Conservation (phyloP, 768 basidiomycete genomes). For the Kockovaella imperatae region DNA sequence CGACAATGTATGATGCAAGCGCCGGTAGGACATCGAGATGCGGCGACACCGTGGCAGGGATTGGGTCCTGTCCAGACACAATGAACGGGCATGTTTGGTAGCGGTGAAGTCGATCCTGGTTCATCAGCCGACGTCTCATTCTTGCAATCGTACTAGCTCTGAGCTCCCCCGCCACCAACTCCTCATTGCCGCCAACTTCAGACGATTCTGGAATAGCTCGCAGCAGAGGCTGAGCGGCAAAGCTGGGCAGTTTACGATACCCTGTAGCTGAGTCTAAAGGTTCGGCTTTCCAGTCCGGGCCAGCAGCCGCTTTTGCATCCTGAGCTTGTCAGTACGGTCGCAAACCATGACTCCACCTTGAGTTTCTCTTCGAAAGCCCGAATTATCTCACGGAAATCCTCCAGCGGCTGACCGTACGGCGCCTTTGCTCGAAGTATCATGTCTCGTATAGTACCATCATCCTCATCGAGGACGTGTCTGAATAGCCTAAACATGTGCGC, state of each 20-base stretch:
- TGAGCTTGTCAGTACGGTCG: neutral
- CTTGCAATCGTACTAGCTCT: constrained; percentile 4
- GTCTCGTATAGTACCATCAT: constrained; percentile 68
- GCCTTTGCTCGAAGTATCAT: constrained; percentile 49
- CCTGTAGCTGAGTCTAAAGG: constrained; percentile 53
- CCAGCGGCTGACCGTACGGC: constrained; percentile 33
- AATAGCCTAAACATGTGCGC: constrained; percentile 90
- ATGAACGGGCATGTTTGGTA: neutral
- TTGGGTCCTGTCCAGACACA: neutral
- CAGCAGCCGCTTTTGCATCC: constrained; percentile 11
- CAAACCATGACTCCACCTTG: constrained; percentile 48
- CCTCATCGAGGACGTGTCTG: constrained; percentile 60
- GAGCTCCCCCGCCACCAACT: constrained; percentile 6
- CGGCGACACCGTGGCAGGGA: constrained; percentile 29
- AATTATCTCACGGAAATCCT: constrained; percentile 53
- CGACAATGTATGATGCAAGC: constrained; percentile 43
- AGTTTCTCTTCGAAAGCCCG: constrained; percentile 57
- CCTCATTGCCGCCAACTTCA: constrained; percentile 16
- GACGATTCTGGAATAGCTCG: constrained; percentile 45
- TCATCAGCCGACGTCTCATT: too few relatives aligned
- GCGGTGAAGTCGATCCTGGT: constrained; percentile 1
- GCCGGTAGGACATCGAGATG: constrained; percentile 29
- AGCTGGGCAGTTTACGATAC: constrained; percentile 56
- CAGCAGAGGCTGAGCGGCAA: constrained; percentile 66
- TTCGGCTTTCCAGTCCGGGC: constrained; percentile 45